Evolutionary conservation across 2,329 filamentous ascomycete species (phyloP).

Genomic region (Xenoacremonium recifei): DNA sequence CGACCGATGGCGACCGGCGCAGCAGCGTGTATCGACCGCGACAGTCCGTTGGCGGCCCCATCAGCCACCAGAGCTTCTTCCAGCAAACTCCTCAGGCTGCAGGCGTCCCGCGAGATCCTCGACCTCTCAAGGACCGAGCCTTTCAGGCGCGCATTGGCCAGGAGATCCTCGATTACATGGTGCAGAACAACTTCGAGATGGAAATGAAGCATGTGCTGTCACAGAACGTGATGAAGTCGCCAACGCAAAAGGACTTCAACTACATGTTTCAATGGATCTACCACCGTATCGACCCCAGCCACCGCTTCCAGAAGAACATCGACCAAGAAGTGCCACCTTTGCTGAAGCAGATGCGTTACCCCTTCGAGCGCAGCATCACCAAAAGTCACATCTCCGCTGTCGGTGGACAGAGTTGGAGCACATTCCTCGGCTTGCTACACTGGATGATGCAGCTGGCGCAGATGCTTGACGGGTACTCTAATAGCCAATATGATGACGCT

Average conservation of each 20-base stretch:
- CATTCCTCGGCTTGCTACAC: constrained; percentile 88
- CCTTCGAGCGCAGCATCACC: constrained; percentile 91
- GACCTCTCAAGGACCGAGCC: constrained; percentile 76
- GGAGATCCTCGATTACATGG: constrained; percentile 87
- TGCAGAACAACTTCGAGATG: constrained; percentile 93
- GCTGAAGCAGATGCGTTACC: constrained; percentile 90
- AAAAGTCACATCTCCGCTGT: constrained; percentile 95
- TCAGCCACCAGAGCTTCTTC: constrained; percentile 89
- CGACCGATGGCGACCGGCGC: constrained; percentile 56
- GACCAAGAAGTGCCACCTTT: constrained; percentile 93
- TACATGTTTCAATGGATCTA: constrained; percentile 98
- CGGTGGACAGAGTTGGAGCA: constrained; percentile 95
- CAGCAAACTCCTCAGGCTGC: constrained; percentile 79
- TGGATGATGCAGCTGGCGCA: constrained; percentile 99
- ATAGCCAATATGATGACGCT: constrained; percentile 82
- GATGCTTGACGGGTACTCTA: constrained; percentile 83
- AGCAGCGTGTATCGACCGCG: constrained; percentile 80
- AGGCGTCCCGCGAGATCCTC: constrained; percentile 80
- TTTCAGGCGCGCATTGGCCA: constrained; percentile 83
- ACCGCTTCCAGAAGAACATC: constrained; percentile 90
- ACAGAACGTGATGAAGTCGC: constrained; percentile 86
- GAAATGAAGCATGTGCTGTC: constrained; percentile 95
- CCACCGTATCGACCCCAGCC: constrained; percentile 89
- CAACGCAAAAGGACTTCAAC: constrained; percentile 97
- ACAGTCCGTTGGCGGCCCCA: constrained; percentile 66